Conservation (phyloP, 2,329 filamentous ascomycete species). For the Paracamarosporium sp. region DNA sequence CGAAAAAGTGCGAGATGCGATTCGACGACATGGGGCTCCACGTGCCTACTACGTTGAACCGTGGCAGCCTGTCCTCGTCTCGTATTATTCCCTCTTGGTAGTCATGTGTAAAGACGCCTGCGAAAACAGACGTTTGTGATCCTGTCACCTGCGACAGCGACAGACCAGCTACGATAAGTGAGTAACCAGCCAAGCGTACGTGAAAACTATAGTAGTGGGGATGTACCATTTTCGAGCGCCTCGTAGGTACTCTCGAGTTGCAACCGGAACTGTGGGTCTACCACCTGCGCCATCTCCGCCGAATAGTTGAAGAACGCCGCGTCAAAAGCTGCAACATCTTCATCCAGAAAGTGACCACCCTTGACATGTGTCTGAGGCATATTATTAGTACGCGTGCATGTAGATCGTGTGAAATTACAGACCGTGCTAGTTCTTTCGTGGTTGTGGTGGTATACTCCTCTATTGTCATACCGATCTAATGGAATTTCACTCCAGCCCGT, state of each 20-base stretch:
- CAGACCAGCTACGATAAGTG: too few species aligned
- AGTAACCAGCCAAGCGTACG: too few species aligned
- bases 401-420: neutral
- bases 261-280: constrained; percentile 32
- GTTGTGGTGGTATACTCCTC: constrained; percentile 17
- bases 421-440: neutral
- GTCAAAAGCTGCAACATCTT: constrained; percentile 23
- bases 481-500: constrained; percentile 37
- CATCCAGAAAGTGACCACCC: constrained; percentile 18
- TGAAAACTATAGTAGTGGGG: too few species aligned
- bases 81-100: constrained; percentile 14
- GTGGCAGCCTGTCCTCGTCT: constrained; percentile 4
- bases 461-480: constrained; percentile 37
- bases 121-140: constrained; percentile 15
- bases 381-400: neutral
- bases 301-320: constrained; percentile 25
- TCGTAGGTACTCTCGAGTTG: constrained; percentile 27
- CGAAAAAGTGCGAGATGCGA: constrained; percentile 43
- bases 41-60: constrained; percentile 7
- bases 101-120: constrained; percentile 17
- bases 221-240: constrained; percentile 16
- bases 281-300: constrained; percentile 16
- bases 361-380: constrained; percentile 8
- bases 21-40: constrained; percentile 37
- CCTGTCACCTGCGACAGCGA: constrained; percentile 2